Evolutionary conservation across 352 stramenopile species (phyloP).

Genomic region (Pythium coloratum): DNA sequence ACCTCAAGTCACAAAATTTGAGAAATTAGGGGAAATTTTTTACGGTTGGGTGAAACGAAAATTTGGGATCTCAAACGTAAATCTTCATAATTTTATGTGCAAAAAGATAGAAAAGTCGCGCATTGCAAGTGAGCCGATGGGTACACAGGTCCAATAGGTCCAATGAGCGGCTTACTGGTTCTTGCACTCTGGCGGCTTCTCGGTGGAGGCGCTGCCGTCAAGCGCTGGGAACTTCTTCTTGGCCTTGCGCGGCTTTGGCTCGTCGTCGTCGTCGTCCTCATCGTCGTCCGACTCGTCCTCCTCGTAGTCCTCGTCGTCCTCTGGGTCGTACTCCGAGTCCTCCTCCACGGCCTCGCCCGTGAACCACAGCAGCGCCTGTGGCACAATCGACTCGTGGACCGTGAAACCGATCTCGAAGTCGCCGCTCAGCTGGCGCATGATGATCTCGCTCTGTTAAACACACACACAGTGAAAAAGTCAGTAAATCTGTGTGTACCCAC

Average conservation of each 20-base stretch:
- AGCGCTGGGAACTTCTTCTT: slow-evolving; percentile 84
- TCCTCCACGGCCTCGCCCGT: slow-evolving; percentile 79
- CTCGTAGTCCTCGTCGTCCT: slow-evolving; percentile 71
- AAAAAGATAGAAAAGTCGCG: slow-evolving; percentile 24
- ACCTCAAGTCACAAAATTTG: neutral
- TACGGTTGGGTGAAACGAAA: neutral
- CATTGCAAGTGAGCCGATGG: neutral
- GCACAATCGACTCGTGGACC: slow-evolving; percentile 88
- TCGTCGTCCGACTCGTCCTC: slow-evolving; percentile 64
- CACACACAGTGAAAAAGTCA: slow-evolving; percentile 19
- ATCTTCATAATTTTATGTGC: slow-evolving; percentile 35
- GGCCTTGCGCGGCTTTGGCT: slow-evolving; percentile 42
- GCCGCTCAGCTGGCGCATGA: slow-evolving; percentile 81
- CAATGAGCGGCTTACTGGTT: slow-evolving; percentile 69
- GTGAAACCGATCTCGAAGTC: slow-evolving; percentile 88
- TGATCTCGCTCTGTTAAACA: slow-evolving; percentile 67
- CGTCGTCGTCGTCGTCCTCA: slow-evolving; percentile 56
- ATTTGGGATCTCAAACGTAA: neutral
- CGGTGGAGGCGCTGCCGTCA: slow-evolving; percentile 58
- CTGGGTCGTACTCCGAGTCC: slow-evolving; percentile 81
- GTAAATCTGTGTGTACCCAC: neutral
- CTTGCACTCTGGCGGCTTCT: slow-evolving; percentile 89
- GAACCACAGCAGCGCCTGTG: slow-evolving; percentile 86
- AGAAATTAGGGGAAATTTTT: slow-evolving; percentile 7
- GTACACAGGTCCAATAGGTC: neutral